These are phyloP conservation scores for Oidiodendron maius DNA, from an alignment of 495 filamentous ascomycete genomes.

Conservation along the genomic window DNA sequence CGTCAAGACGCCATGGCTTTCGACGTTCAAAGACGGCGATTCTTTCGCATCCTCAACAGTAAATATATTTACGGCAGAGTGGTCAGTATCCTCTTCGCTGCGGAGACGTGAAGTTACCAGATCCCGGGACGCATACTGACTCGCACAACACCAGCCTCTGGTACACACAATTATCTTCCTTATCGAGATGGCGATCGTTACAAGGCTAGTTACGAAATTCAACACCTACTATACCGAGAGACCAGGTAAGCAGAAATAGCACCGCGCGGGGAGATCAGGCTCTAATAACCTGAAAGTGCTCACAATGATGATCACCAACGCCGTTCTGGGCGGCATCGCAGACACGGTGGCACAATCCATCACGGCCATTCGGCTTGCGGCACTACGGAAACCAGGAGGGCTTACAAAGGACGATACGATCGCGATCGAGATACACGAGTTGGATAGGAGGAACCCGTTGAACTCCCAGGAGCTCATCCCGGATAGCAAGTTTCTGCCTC, in stretches of 20 bases:
- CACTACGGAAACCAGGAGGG: constrained; percentile 51
- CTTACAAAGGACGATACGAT: constrained; percentile 59
- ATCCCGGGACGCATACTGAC: constrained; percentile 17
- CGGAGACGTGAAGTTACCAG: too few relatives aligned
- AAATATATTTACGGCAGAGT: constrained; percentile 76
- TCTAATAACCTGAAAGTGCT: constrained; percentile 51
- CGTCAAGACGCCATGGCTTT: constrained; percentile 36
- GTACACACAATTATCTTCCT: constrained; percentile 80
- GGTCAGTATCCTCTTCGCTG: constrained; percentile 55
- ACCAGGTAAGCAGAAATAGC: constrained; percentile 51
- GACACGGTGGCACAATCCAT: constrained; percentile 95
- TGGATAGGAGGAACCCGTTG: constrained; percentile 78
- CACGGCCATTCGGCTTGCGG: constrained; percentile 69
- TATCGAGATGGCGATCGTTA: constrained; percentile 80
- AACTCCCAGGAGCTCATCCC: constrained; percentile 62
- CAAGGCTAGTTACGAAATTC: constrained; percentile 77
- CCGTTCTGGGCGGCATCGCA: constrained; percentile 86
- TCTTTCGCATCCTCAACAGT: constrained; percentile 63
- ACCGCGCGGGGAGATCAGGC: background rate
- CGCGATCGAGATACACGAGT: constrained; percentile 83
- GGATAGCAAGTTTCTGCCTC: constrained; percentile 53
- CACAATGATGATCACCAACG: constrained; percentile 98
- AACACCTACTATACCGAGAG: constrained; percentile 86
- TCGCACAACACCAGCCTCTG: constrained; percentile 57
- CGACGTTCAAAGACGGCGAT: constrained; percentile 53